Conservation (phyloP, 192 early-diverging fungal genomes). For the Mortierella hygrophila region DNA sequence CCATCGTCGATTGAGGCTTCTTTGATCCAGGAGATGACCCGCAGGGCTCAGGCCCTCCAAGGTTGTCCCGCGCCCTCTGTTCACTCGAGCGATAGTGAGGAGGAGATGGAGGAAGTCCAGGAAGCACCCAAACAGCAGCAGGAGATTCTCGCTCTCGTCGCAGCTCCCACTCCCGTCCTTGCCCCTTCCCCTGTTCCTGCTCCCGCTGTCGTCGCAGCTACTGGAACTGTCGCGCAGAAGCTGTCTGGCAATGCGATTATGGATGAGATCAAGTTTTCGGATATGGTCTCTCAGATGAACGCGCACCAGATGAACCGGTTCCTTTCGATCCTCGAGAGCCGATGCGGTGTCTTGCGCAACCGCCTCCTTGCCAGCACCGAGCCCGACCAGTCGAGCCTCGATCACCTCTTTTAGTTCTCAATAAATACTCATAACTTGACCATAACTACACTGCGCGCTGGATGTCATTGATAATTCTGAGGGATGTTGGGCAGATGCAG, state of each 20-base stretch:
- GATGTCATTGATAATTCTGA: too few relatives aligned
- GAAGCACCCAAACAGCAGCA: background rate
- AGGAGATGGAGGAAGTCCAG: conserved; percentile 6
- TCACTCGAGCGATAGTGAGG: conserved; percentile 38
- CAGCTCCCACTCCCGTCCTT: background rate
- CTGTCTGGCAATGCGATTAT: conserved; percentile 48
- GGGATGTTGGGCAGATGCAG: too few relatives aligned
- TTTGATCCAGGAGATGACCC: conserved; percentile 39
- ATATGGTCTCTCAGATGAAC: conserved; percentile 62
- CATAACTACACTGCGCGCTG: too few relatives aligned
- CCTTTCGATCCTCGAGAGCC: conserved; percentile 64
- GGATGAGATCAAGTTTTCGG: conserved; percentile 58
- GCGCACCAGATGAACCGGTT: conserved; percentile 66
- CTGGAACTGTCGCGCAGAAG: background rate
- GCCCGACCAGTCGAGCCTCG: conserved; percentile 32
- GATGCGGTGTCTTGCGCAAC: conserved; percentile 61
- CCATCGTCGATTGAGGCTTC: conserved; percentile 17
- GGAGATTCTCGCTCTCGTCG: background rate
- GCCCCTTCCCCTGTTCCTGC: background rate
- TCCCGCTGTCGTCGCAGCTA: background rate
- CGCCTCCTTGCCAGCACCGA: conserved; percentile 40
- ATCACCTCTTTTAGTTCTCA: conserved; percentile 23
- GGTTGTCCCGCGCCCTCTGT: background rate
- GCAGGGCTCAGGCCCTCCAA: conserved; percentile 21
- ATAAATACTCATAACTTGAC: too few relatives aligned